Percentiles rank a stretch among this genome's conserved stretches.
Conservation (phyloP, 2,329 filamentous ascomycete species). For the Stagonosporopsis rhizophila region DNA sequence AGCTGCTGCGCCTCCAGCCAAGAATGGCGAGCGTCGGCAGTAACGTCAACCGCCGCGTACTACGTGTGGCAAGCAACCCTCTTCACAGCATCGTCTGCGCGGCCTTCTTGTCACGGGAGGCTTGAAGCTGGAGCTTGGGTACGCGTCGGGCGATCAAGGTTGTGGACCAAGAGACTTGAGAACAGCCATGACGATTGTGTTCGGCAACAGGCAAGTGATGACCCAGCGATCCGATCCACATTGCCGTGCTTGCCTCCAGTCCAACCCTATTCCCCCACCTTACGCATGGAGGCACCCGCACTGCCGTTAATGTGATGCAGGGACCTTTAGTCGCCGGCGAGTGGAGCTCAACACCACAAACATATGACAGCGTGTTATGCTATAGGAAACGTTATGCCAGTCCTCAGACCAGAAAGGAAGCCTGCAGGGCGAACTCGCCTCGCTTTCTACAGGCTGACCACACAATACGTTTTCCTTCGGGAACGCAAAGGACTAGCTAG, state of each 20-base stretch:
- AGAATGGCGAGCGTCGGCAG: conserved; percentile 20
- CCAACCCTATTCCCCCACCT: conserved; percentile 3
- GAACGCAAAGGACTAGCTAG: neutral
- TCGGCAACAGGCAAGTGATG: neutral
- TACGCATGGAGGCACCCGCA: conserved; percentile 16
- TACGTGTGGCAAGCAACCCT: conserved; percentile 18
- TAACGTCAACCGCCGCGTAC: conserved; percentile 39
- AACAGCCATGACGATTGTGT: conserved; percentile 2
- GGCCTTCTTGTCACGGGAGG: conserved; percentile 3
- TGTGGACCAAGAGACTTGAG: conserved; percentile 2
- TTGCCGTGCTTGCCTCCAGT: neutral
- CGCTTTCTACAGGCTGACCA: neutral
- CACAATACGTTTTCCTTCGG: neutral
- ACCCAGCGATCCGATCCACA: neutral
- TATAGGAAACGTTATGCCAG: neutral
- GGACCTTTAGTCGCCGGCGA: conserved; percentile 19
- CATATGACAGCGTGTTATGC: neutral
- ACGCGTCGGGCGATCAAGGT: conserved; percentile 14
- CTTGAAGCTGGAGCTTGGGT: conserved; percentile 5
- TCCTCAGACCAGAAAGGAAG: neutral
- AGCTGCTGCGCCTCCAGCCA: conserved; percentile 33
- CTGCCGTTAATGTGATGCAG: conserved; percentile 22
- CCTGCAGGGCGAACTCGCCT: neutral
- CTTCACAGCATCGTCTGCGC: conserved; percentile 8
- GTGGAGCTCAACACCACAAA: conserved; percentile 4